phyloP scores from a whole-genome alignment of 192 early-diverging fungal species.

The Podila verticillata region DNA sequence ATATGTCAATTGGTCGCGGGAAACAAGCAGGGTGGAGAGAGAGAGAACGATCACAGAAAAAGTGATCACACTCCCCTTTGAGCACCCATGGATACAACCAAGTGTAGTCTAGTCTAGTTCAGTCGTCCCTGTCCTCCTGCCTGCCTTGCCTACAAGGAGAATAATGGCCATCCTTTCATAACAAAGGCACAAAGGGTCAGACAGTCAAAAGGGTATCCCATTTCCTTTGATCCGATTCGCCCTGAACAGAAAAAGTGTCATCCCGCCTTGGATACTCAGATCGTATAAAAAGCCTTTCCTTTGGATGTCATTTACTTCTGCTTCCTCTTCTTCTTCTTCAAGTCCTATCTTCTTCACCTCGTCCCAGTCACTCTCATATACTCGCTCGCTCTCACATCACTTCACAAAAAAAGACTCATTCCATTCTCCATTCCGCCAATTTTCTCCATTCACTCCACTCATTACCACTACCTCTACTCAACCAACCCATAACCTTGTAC shows the following conservation, averaged over 20 bases:
- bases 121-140: not conserved
- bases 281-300: constrained; percentile 13
- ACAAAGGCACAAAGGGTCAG: too few relatives aligned
- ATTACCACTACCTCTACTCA: not conserved
- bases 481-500: not conserved
- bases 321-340: constrained; percentile 10
- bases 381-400: too few relatives aligned
- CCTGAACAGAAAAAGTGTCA: not conserved
- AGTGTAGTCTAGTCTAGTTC: not conserved
- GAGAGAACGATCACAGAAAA: constrained; percentile 1
- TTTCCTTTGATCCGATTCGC: constrained; percentile 3
- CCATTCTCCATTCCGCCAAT: not conserved
- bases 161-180: too few relatives aligned
- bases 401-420: not conserved
- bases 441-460: not conserved
- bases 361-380: too few relatives aligned
- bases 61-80: not conserved
- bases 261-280: too few relatives aligned
- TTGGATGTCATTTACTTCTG: constrained; percentile 8
- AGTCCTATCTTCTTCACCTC: not conserved
- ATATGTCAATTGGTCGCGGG: too few relatives aligned
- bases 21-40: constrained; percentile 1
- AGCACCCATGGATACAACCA: not conserved
- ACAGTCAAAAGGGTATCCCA: too few relatives aligned
- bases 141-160: not conserved